Base-by-base conservation (phyloP, 257 asterid genomes). In the Apocynum venetum region DNA sequence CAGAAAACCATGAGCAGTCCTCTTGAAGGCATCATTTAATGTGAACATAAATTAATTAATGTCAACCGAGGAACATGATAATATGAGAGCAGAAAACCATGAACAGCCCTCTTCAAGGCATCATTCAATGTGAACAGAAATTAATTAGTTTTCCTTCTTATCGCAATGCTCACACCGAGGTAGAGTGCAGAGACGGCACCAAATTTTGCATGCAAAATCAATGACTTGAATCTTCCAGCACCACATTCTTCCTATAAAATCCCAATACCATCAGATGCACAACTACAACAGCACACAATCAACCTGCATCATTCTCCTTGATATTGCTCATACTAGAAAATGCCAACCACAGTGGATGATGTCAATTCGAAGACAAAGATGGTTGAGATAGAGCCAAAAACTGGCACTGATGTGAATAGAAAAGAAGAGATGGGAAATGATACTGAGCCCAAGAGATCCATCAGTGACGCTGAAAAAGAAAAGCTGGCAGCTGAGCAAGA, bases 151-250 rank as follows among this genome's bases (percentile, higher is more conserved):
- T 20, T 79, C 60, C 49, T 61, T 82, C 82, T 85, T 82, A 83
- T 88, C 86, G 77, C 75, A 85, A 79, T 85, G 93, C 91, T 84
- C 97, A 82, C 65, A 80, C 83, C 91, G 84, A 91, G 91, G 89
- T 77, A 79, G 43, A 72, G 36, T 47, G 53, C 40, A 48, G 44
- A n/a, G 52, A 73, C 69, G 53, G 31, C 31, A 25, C 31, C 61
- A 77, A 17, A 61, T 20, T 72, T 59, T 77, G 76, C 70, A 65
- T 44, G 77, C 41, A 72, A 78, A 80, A 81, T 87, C 40, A 82
- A 85, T 85, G 83, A 74, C 43, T 15, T 77, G 68, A 75, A 61
- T 41, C 43, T 36, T 53, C 17, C 52, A n/a, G 66, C 38, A 13
- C 14, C 46, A 76, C 2, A 69, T 72, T 80, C 79, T 51, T 77